These are phyloP conservation scores for Teratosphaeria gauchensis DNA, from an alignment of 2,329 filamentous ascomycete species.

Conservation along the genomic window DNA sequence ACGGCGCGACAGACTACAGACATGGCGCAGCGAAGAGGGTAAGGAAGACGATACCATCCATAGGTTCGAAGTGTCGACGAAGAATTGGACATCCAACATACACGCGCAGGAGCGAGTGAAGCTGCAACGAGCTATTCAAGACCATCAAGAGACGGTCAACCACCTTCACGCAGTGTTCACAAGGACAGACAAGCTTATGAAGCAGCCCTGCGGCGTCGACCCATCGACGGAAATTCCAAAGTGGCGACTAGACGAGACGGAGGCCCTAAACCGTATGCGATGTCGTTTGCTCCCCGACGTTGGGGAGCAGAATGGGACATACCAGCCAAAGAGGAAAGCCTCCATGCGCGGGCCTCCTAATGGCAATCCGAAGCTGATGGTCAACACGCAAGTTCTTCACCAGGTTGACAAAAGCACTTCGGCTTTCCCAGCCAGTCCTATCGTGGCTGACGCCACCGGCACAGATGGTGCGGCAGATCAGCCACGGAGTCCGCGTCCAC, in stretches of 20 bases:
- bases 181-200: slow-evolving; percentile 69
- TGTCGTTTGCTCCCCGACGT: slow-evolving; percentile 75
- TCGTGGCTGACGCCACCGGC: slow-evolving; percentile 1
- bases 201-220: slow-evolving; percentile 72
- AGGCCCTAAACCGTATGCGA: slow-evolving; percentile 91
- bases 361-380: slow-evolving; percentile 11
- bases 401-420: slow-evolving; percentile 18
- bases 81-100: slow-evolving; percentile 91
- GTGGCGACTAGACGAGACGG: slow-evolving; percentile 92
- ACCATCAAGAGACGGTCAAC: slow-evolving; percentile 80
- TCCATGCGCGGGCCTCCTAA: slow-evolving; percentile 41
- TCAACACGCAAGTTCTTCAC: slow-evolving; percentile 17
- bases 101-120: slow-evolving; percentile 87
- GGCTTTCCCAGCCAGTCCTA: slow-evolving; percentile 9
- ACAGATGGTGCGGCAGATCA: slow-evolving; percentile 10
- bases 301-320: slow-evolving; percentile 57
- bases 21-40: slow-evolving; percentile 64
- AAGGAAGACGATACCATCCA: slow-evolving; percentile 61
- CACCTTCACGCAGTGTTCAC: slow-evolving; percentile 68
- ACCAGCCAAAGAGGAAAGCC: slow-evolving; percentile 74
- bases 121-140: slow-evolving; percentile 78
- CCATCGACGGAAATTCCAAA: slow-evolving; percentile 53
- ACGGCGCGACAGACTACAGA: slow-evolving; percentile 70
- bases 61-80: slow-evolving; percentile 78
- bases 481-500: slow-evolving; percentile 18